Evolutionary conservation across 2,329 filamentous ascomycete genomes (phyloP).

Genomic region (Diaporthe amygdali): DNA sequence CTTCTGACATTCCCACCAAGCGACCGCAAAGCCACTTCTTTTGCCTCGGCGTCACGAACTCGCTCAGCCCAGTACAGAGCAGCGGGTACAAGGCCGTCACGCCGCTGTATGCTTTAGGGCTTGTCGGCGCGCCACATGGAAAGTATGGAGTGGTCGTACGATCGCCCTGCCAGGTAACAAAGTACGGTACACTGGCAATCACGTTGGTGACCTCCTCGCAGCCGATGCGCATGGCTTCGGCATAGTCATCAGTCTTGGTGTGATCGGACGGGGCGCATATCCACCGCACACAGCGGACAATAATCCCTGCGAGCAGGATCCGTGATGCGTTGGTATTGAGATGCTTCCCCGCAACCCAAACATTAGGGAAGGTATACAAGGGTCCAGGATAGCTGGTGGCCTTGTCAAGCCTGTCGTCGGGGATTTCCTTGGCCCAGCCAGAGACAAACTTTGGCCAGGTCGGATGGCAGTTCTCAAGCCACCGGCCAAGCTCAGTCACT

Average conservation of each 20-base stretch:
- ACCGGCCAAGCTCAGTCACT: constrained; percentile 28
- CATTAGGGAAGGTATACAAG: constrained; percentile 29
- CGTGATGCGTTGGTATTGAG: constrained; percentile 31
- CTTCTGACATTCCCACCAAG: constrained; percentile 28
- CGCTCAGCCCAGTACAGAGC: constrained; percentile 29
- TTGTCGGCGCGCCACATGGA: constrained; percentile 31
- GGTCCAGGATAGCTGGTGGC: constrained; percentile 29
- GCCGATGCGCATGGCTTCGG: constrained; percentile 28
- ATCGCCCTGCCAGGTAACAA: constrained; percentile 31
- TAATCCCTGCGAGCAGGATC: constrained; percentile 29
- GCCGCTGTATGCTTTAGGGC: constrained; percentile 30
- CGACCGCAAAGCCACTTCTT: constrained; percentile 28
- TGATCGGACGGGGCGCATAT: constrained; percentile 30
- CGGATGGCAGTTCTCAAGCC: constrained; percentile 29
- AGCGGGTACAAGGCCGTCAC: constrained; percentile 31
- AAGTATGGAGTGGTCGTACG: constrained; percentile 30
- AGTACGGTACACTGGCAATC: constrained; percentile 31
- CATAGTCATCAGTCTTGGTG: constrained; percentile 29
- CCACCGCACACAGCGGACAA: constrained; percentile 31
- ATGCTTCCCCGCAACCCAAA: constrained; percentile 33
- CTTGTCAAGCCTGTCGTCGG: constrained; percentile 25
- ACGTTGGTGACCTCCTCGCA: constrained; percentile 29
- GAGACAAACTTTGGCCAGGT: constrained; percentile 29
- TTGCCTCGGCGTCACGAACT: constrained; percentile 28
- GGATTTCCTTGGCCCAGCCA: constrained; percentile 25